Evolutionary conservation across 257 asterid genomes (phyloP), one percentile per base, ranked within the genome.

Genomic region (Gentiana dahurica): DNA sequence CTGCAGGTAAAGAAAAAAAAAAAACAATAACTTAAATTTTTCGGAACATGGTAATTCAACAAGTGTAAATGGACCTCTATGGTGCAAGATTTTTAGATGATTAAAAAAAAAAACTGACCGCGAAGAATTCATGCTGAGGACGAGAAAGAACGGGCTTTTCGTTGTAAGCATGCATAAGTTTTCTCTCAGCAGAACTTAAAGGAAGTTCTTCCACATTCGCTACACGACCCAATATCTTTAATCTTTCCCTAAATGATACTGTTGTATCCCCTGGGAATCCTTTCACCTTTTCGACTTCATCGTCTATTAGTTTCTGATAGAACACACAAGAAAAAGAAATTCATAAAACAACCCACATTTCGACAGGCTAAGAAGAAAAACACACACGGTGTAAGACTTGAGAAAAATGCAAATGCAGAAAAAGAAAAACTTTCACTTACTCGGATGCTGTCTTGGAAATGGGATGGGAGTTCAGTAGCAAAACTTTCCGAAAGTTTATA

Each of bases 131-230:
- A 33, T 92, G 99, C 64, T 92, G 99, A 51, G 99, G 99, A 53
- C 99, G 95, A 0, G 99, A 88, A 72, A 92, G 99, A 34, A 92
- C 95, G 13, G 99, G 99, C 61, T 92, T 92, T 69, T 92, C 97
- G 58, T 85, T 86, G 77, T 83, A 92, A 57, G 96, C 93, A 33
- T 86, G 87, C 95, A 92, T 80, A 61, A 92, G 88, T 73, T 92
- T 92, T 75, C 97, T 79, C 79, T 92, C 98, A 1, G 97, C 87
- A 36, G 88, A 68, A 71, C 93, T 88, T 67, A 88, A 55, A 35
- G 94, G 97, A 55, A 85, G 86, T 58, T 85, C 95, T 35, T 92
- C 98, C 64, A 87, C 77, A 74, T 92, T 92, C 47, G 75, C 93
- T 34, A 85, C 82, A 51, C 98, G 95, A 2, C 98, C 97, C 69